Evolutionary conservation across 306 rosid species (phyloP), one percentile per base, ranked within the genome.

Genomic region (Sesbania bispinosa): DNA sequence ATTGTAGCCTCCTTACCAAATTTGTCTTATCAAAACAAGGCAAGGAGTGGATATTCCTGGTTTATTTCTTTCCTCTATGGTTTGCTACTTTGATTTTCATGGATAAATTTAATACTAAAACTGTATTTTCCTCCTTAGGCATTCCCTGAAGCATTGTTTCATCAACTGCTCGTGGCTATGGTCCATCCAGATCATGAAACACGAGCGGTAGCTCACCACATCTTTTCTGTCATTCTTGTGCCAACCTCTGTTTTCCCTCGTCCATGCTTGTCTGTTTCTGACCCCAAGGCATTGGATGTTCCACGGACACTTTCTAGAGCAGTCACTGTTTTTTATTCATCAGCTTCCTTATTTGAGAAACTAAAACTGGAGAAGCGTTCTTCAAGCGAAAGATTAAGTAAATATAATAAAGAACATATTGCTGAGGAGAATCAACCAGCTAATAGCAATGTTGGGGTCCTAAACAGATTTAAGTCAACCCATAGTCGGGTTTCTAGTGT

Each of bases 131-230:
- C 43, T 66, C 73, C 41, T 48, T 71, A 91, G 97, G 96, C 86
- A 55, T 91, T 95, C 80, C 99, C 99, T 27, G 99, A 95, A 84
- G 89, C 96, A 58, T 80, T 95, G 87, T 88, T 91, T 84, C 95
- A 95, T 81, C 99, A 95, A 62, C 78, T 95, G 71, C 89, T 89
- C 73, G 85, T 63, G 39, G 93, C 90, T 69, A 95, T 95, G 97
- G 89, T 86, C 83, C 97, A 95, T 75, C 91, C 89, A 47, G 99
- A 95, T 82, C 93, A 89, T 67, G 99, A 91, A 85, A 88, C 89
- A 41, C 89, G 93, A 75, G 87, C 77, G 29, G 88, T 88, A 59
- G 96, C 97, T 39, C 99, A 95, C 72, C 87, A 93, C 27, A 84
- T 95, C 43, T 91, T 91, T 80, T 87, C 97, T 36, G 90, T 89